A percentile compares a stretch with the other conserved stretches of the same genome.
Evolutionary conservation across 148 eudicot species (phyloP).

Genomic region (Vaccinium vitisidaea): DNA sequence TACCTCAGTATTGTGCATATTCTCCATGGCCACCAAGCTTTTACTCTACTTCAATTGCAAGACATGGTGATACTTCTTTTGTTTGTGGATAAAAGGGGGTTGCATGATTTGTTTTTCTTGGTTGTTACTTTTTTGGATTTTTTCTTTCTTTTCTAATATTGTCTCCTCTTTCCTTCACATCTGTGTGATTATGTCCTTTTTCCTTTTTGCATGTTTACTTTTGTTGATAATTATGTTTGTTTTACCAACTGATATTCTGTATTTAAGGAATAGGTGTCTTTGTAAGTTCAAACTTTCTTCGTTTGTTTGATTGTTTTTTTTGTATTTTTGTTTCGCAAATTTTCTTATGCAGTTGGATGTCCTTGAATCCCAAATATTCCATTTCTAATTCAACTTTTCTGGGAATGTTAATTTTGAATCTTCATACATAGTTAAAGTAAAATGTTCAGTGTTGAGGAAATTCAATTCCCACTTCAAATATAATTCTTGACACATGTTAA

Average conservation of each 20-base stretch:
- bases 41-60: conserved; percentile 1
- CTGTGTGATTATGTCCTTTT: not conserved
- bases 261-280: not conserved
- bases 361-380: not conserved
- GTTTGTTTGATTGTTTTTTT: no score
- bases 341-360: not conserved
- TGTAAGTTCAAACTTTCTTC: not conserved
- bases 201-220: not conserved
- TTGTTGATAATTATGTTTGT: not conserved
- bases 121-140: not conserved
- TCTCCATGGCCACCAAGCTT: not conserved
- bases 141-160: not conserved
- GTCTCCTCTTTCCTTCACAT: not conserved
- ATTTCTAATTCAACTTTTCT: not conserved
- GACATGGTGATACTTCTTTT: not conserved
- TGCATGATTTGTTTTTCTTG: not conserved
- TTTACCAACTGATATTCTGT: not conserved
- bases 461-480: not conserved
- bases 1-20: not conserved
- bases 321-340: no score
- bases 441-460: no score
- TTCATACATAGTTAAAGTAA: no score
- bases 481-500: not conserved
- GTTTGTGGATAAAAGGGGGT: not conserved
- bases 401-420: not conserved